Conservation (phyloP, 1,139 yeast species). For the Pichia sp. region DNA sequence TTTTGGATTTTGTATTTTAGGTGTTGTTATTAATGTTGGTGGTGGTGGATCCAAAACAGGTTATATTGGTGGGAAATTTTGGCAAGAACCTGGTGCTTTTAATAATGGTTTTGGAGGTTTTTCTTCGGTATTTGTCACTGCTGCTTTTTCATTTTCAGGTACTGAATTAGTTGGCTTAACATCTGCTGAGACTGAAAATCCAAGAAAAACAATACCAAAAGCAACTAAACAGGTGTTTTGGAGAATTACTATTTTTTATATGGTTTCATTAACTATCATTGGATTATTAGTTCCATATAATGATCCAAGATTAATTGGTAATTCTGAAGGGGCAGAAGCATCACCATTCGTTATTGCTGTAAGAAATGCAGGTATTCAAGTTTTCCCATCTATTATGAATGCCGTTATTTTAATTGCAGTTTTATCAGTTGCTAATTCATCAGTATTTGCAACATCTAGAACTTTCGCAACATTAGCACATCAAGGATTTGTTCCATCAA, state of each 20-base stretch:
- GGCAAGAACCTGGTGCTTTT: constrained; percentile 61
- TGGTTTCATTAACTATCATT: constrained; percentile 41
- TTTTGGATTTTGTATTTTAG: constrained; percentile 44
- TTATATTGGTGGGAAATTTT: constrained; percentile 50
- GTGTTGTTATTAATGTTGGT: constrained; percentile 45
- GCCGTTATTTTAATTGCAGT: constrained; percentile 62
- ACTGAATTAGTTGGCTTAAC: constrained; percentile 39
- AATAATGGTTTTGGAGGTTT: constrained; percentile 41
- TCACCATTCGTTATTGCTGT: constrained; percentile 75
- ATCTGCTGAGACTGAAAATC: constrained; percentile 42
- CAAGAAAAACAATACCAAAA: constrained; percentile 52
- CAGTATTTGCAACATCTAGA: constrained; percentile 70
- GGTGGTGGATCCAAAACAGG: constrained; percentile 54
- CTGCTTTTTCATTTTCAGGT: constrained; percentile 55
- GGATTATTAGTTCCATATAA: constrained; percentile 61
- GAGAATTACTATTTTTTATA: constrained; percentile 61
- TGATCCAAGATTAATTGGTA: constrained; percentile 38
- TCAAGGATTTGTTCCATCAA: constrained; percentile 70
- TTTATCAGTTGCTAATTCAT: constrained; percentile 63
- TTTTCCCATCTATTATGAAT: constrained; percentile 59
- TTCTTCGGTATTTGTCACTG: constrained; percentile 41
- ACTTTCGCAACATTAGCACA: constrained; percentile 71
- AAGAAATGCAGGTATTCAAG: constrained; percentile 45
- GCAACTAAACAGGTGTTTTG: constrained; percentile 72
- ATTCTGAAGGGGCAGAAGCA: constrained; percentile 47